Conservation (phyloP, 83 land plant genomes). For the Picea engelmannii region DNA sequence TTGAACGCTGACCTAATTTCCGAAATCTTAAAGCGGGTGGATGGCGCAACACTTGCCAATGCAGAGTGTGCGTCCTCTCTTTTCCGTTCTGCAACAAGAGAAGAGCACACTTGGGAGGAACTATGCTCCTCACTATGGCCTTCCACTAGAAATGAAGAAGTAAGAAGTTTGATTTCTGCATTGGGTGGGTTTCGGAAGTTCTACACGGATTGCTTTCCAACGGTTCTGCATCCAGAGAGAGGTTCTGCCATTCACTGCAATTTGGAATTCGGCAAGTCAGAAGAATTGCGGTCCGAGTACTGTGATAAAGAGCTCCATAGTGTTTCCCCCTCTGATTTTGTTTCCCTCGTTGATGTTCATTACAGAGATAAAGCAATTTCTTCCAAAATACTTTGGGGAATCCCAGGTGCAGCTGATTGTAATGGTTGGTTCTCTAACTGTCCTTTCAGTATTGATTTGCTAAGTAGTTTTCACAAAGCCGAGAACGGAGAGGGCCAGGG, state of each 20-base stretch:
- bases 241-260: neutral
- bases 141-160: slow-evolving; percentile 34
- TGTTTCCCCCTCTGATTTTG: slow-evolving; percentile 27
- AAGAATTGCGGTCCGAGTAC: neutral
- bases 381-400: slow-evolving; percentile 32
- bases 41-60: slow-evolving; percentile 40
- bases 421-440: slow-evolving; percentile 45
- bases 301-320: slow-evolving; percentile 2
- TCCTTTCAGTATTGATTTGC: slow-evolving; percentile 42
- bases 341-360: slow-evolving; percentile 41
- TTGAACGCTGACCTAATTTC: slow-evolving; percentile 32
- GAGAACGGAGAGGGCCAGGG: slow-evolving; percentile 4
- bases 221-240: slow-evolving; percentile 9
- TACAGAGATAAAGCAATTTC: slow-evolving; percentile 33
- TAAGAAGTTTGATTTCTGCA: slow-evolving; percentile 17
- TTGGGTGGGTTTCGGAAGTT: slow-evolving; percentile 40
- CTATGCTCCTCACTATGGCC: slow-evolving; percentile 44
- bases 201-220: slow-evolving; percentile 37
- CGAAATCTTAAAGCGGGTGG: slow-evolving; percentile 38
- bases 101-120: slow-evolving; percentile 38
- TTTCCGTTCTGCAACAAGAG: slow-evolving; percentile 17
- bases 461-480: neutral
- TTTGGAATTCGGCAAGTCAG: slow-evolving; percentile 8
- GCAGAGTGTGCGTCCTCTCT: slow-evolving; percentile 34
- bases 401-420: slow-evolving; percentile 31